Base-by-base conservation (phyloP, 2,329 filamentous ascomycete genomes). In the Penicillium corylophilum region DNA sequence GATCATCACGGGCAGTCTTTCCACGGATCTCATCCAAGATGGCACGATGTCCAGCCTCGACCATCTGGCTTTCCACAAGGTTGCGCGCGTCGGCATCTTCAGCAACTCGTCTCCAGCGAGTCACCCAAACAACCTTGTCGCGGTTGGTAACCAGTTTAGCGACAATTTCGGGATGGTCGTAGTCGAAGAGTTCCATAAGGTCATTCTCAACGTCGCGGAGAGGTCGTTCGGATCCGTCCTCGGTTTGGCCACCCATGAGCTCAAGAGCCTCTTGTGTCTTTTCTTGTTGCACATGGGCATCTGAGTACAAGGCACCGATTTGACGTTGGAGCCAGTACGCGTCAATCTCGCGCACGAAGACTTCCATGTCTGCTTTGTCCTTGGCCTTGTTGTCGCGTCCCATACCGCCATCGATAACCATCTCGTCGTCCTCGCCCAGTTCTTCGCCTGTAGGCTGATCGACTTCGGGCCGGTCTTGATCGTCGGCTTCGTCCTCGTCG, bases 151-250 rank as follows among this genome's bases (percentile, higher is more conserved):
- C 91, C 15, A 99, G 81, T 71, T 90, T 93, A 58, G 90, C 87
- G 23, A 97, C 94, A 48, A 96, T 81, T 58, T 96, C 91, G 55
- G 95, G 90, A 66, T 96, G 89, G 64, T 97, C 93, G 65, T 95
- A 99, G 65, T 99, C 94, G 63, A 99, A 97, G 0, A 99, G 82
- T 64, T 96, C 94, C 89, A 97, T 97, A 51, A 99, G 79, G 57
- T 99, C 94, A 71, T 99, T 99, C 67, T 99, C 94, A 50, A 97
- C 92, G 66, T 99, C 93, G 64, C 93, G 86, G 26, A 97, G 78
- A 13, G 89, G 82, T 71, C 89, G 92, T 65, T 95, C 90, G 53
- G 93, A 87, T 15, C 88, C 91, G 49, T 88, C 87, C 45, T 82
- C 70, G 7, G 85, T 81, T 56, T 87, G 81, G 40, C 89, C 91